Evolutionary conservation across 257 asterid species (phyloP), one percentile per base, ranked within the genome.

Genomic region (Cinchona pubescens): DNA sequence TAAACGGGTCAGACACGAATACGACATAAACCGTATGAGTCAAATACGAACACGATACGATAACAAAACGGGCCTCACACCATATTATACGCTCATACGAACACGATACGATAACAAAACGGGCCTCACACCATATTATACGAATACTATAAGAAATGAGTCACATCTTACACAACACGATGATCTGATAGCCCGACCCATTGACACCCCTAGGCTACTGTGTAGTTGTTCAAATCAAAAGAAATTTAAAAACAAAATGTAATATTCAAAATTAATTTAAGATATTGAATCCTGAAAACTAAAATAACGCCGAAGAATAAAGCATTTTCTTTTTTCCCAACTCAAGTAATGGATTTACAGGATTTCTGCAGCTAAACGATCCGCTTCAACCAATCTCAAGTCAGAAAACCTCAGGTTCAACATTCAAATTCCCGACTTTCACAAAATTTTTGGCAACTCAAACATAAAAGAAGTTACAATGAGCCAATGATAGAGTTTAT

Each of bases 311-410:
- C 11, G 19, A 74, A 45, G 78, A 62, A 43, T 42, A n/a, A 3
- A 61, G 45, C 46, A 63, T 63, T 38, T 19, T 19, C 4, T 13
- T 6, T 3, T 49, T 37, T 65, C 6, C 25, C n/a, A 68, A 8
- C 65, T 69, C 16, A 72, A 45, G 42, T 43, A 25, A 48, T 59
- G 43, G 19, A 40, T 49, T 25, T 13, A 37, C 96, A 95, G 98
- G 99, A 74, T 91, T 91, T 82, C 85, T 95, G 73, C 93, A 92
- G 89, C 84, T 85, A 46, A 95, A 92, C 81, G 98, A 92, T 81
- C 98, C 97, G 55, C 83, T 90, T 14, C 83, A 81, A n/a, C 78
- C 94, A 13, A 82, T 84, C 58, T 84, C 93, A 43, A 86, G 71
- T 69, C 86, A 81, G 46, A 87, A 84, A 71, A 78, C 86, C 30